phyloP scores from a whole-genome alignment of 2,329 filamentous ascomycete genomes.

The Akanthomyces uredinophilus region DNA sequence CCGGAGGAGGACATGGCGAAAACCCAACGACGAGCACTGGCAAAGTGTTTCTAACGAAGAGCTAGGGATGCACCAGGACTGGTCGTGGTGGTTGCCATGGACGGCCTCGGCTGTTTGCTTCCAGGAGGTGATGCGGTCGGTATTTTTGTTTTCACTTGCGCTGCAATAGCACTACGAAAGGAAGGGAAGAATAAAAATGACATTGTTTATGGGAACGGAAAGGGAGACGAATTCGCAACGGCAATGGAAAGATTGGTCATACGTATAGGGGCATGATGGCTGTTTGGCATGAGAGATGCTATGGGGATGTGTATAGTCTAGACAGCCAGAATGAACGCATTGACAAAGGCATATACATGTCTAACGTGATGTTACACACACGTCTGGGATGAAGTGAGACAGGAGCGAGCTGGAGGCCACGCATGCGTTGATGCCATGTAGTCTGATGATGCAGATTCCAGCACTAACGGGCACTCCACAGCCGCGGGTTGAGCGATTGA shows the following conservation, averaged over 20 bases:
- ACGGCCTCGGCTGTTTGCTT: slow-evolving; percentile 15
- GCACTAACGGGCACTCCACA: not conserved
- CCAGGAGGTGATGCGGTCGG: slow-evolving; percentile 7
- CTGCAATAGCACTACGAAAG: slow-evolving; percentile 12
- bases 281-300: slow-evolving; percentile 11
- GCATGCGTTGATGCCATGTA: not conserved
- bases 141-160: slow-evolving; percentile 15
- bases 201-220: slow-evolving; percentile 12
- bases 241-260: slow-evolving; percentile 14
- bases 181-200: slow-evolving; percentile 13
- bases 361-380: not conserved
- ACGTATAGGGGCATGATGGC: slow-evolving; percentile 15
- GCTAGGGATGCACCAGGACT: not conserved
- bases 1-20: slow-evolving; percentile 6
- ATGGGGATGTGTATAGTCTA: slow-evolving; percentile 14
- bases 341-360: not conserved
- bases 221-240: slow-evolving; percentile 15
- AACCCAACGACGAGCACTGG: slow-evolving; percentile 1
- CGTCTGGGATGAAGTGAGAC: not conserved
- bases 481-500: not conserved
- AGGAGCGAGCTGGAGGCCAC: not conserved
- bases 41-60: not conserved
- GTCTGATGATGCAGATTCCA: not conserved
- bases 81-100: slow-evolving; percentile 1
- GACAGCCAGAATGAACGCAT: slow-evolving; percentile 16